Percentiles rank a stretch among this genome's conserved stretches.
Evolutionary conservation across 371 early-diverging fungal species (phyloP).

Genomic region (Mucor saturninus): DNA sequence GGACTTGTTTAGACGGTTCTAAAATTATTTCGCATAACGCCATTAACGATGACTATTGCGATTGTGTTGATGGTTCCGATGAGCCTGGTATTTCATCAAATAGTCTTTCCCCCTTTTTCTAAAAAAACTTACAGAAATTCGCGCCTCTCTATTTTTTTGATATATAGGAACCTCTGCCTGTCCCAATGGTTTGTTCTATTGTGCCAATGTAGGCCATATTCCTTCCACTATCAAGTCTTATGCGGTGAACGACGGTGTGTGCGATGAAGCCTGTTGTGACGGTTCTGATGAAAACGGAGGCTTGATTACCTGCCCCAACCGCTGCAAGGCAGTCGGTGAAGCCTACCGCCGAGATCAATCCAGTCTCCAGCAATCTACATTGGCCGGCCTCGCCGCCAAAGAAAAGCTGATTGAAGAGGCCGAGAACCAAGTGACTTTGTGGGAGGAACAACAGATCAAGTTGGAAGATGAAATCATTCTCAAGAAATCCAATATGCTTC

Average conservation of each 20-base stretch:
- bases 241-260: constrained; percentile 92
- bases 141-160: neutral
- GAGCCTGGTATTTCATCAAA: constrained; percentile 76
- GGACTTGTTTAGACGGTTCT: constrained; percentile 81
- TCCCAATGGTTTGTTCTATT: constrained; percentile 78
- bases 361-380: constrained; percentile 33
- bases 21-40: constrained; percentile 66
- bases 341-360: constrained; percentile 46
- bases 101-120: too few relatives aligned
- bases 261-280: constrained; percentile 95
- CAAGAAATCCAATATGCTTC: constrained; percentile 33
- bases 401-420: constrained; percentile 38
- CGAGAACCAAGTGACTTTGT: constrained; percentile 39
- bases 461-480: constrained; percentile 40
- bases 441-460: constrained; percentile 39
- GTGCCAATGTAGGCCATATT: constrained; percentile 78
- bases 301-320: constrained; percentile 68
- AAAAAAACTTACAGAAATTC: too few relatives aligned
- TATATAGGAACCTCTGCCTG: constrained; percentile 88
- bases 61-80: constrained; percentile 94
- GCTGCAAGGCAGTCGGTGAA: constrained; percentile 68
- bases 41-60: constrained; percentile 96
- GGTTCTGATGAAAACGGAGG: constrained; percentile 86
- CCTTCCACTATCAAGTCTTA: constrained; percentile 72
- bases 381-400: constrained; percentile 37